These are phyloP conservation scores for Aspergillus carbonarius DNA, from an alignment of 2,329 filamentous ascomycete genomes.

Conservation along the genomic window DNA sequence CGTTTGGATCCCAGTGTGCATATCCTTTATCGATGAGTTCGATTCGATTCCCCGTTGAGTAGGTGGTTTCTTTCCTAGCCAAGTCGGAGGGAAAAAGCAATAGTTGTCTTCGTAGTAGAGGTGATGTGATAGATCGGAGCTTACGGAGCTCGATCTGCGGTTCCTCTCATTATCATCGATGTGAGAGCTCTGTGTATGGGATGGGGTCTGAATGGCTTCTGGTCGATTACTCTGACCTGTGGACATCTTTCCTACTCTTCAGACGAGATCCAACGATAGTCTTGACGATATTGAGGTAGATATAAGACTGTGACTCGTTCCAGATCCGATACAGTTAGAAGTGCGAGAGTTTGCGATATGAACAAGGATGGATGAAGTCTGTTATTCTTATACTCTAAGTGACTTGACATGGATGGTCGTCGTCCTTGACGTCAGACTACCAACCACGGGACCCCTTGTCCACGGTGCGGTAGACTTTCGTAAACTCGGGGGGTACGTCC, in stretches of 20 bases:
- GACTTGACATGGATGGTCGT: no score
- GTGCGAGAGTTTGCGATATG: no score
- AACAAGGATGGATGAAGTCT: no score
- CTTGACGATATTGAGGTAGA: background rate
- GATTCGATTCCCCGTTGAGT: background rate
- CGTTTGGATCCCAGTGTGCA: background rate
- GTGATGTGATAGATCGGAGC: slow-evolving; percentile 30
- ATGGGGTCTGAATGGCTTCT: background rate
- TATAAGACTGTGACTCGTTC: no score
- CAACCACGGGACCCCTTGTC: background rate
- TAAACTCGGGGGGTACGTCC: no score
- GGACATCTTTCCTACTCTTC: slow-evolving; percentile 1
- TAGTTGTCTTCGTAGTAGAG: slow-evolving; percentile 39
- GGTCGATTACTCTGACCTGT: slow-evolving; percentile 3
- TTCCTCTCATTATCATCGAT: background rate
- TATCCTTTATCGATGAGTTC: background rate
- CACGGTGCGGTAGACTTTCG: no score
- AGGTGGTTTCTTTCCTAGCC: slow-evolving; percentile 24
- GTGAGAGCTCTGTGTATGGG: background rate
- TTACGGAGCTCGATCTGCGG: slow-evolving; percentile 7
- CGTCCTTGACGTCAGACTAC: background rate
- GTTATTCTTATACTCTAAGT: no score
- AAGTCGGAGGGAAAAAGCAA: slow-evolving; percentile 34
- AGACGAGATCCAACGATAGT: background rate
- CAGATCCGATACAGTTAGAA: no score